Conservation (phyloP, 1,284 basidiomycete genomes). For the Pseudozyma pruni region DNA sequence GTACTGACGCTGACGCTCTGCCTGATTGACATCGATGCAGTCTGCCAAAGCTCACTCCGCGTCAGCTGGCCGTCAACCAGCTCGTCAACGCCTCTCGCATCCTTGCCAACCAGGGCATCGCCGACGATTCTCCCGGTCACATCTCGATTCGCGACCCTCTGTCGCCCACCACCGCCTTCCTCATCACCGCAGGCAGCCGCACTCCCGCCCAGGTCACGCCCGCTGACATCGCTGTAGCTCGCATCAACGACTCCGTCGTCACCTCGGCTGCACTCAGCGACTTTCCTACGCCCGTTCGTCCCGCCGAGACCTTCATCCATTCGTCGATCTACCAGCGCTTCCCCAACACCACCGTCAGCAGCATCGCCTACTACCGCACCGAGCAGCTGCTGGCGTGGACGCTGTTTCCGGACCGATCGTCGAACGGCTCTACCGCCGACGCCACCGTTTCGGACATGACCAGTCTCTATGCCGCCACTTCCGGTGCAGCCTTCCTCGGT, state of each 20-base stretch:
- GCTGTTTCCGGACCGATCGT: conserved; percentile 11
- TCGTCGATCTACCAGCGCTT: conserved; percentile 44
- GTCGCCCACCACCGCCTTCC: conserved; percentile 24
- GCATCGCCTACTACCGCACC: conserved; percentile 36
- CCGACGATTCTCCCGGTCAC: conserved; percentile 40
- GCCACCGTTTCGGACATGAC: conserved; percentile 17
- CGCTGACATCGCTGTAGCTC: conserved; percentile 38
- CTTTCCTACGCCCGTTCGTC: conserved; percentile 22
- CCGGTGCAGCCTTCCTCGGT: conserved; percentile 33
- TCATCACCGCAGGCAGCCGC: conserved; percentile 28
- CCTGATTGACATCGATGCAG: background rate
- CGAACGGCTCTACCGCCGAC: conserved; percentile 4
- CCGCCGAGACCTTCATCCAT: conserved; percentile 39
- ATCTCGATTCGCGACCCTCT: conserved; percentile 41
- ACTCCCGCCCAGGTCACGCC: conserved; percentile 28
- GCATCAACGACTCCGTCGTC: conserved; percentile 44
- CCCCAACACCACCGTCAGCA: conserved; percentile 38
- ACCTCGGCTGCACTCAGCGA: conserved; percentile 28
- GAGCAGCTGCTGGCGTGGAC: conserved; percentile 41
- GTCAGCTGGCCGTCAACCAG: conserved; percentile 41
- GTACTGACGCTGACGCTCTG: background rate
- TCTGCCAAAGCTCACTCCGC: conserved; percentile 32
- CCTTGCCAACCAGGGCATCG: conserved; percentile 33
- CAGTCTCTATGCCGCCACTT: conserved; percentile 20
- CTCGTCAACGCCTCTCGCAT: conserved; percentile 52